These are phyloP conservation scores for Candida berthetii DNA, from an alignment of 805 yeast genomes.

Conservation along the genomic window DNA sequence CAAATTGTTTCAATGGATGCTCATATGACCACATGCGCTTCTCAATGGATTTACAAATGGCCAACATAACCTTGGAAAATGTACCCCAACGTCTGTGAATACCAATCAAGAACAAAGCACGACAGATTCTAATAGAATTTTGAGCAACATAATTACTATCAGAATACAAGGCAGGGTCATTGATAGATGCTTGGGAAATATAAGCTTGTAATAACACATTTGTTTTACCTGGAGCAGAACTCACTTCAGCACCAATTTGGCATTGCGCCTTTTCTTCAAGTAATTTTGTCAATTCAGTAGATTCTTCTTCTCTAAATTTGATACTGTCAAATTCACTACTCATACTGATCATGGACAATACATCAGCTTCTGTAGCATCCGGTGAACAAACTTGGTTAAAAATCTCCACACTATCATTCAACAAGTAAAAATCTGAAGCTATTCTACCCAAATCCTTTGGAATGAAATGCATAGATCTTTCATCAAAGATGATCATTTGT, in stretches of 20 bases:
- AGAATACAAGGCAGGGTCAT: slow-evolving; percentile 76
- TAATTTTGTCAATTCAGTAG: slow-evolving; percentile 60
- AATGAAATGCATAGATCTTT: slow-evolving; percentile 67
- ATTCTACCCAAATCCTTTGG: slow-evolving; percentile 90
- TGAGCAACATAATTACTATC: slow-evolving; percentile 94
- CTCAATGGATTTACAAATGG: slow-evolving; percentile 84
- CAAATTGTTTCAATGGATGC: slow-evolving; percentile 88
- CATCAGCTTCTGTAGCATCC: slow-evolving; percentile 86
- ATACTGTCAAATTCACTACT: slow-evolving; percentile 91
- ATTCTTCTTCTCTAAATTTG: slow-evolving; percentile 84
- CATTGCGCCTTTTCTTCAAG: slow-evolving; percentile 62
- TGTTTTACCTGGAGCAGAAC: slow-evolving; percentile 78
- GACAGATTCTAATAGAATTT: slow-evolving; percentile 86
- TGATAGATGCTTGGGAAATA: slow-evolving; percentile 67
- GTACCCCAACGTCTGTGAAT: slow-evolving; percentile 89
- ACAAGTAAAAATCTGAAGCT: slow-evolving; percentile 87
- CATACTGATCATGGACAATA: slow-evolving; percentile 81
- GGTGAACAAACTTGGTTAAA: slow-evolving; percentile 85
- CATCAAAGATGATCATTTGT: slow-evolving; percentile 94
- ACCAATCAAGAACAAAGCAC: slow-evolving; percentile 86
- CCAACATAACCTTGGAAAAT: slow-evolving; percentile 65
- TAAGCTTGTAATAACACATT: slow-evolving; percentile 84
- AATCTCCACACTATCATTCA: slow-evolving; percentile 81
- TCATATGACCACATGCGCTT: slow-evolving; percentile 82
- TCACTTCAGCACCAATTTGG: slow-evolving; percentile 74